A percentile compares a stretch with the other conserved stretches of the same genome.
phyloP scores from a whole-genome alignment of 768 basidiomycete genomes.

The Phlegmacium glaucopus region DNA sequence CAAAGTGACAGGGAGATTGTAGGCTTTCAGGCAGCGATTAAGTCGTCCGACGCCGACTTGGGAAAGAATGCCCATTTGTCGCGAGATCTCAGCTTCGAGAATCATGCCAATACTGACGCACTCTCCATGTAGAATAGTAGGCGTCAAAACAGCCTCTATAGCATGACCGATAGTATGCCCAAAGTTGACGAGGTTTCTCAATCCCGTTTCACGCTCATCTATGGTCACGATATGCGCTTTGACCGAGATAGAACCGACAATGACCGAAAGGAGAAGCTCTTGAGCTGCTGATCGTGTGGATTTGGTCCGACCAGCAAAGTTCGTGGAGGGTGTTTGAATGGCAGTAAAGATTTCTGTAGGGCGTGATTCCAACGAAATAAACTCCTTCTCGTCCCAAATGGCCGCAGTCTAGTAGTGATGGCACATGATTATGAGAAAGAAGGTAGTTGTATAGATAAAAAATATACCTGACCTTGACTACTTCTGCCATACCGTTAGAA shows the following conservation, averaged over 20 bases:
- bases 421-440: not conserved
- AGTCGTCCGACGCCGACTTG: conserved; percentile 94
- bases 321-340: conserved; percentile 65
- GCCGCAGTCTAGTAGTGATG: conserved; percentile 77
- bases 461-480: conserved; percentile 71
- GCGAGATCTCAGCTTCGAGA: conserved; percentile 90
- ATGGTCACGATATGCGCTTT: conserved; percentile 97
- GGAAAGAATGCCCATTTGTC: conserved; percentile 81
- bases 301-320: conserved; percentile 54
- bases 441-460: not conserved
- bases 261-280: conserved; percentile 84
- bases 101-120: conserved; percentile 96
- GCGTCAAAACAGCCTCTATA: conserved; percentile 94
- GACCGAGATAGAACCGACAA: conserved; percentile 89
- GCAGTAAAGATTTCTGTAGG: conserved; percentile 84
- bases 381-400: conserved; percentile 95
- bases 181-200: conserved; percentile 98
- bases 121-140: conserved; percentile 93
- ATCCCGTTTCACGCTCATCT: conserved; percentile 94
- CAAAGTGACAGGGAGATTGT: conserved; percentile 85
- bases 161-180: conserved; percentile 99
- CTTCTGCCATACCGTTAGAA: conserved; percentile 98
- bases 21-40: conserved; percentile 81
- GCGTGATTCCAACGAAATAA: conserved; percentile 82
- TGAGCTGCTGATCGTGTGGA: conserved; percentile 72